A percentile compares a stretch with the other conserved stretches of the same genome.
Conservation (phyloP, 1,284 basidiomycete genomes). For the Tilletiopsis washingtonensis region DNA sequence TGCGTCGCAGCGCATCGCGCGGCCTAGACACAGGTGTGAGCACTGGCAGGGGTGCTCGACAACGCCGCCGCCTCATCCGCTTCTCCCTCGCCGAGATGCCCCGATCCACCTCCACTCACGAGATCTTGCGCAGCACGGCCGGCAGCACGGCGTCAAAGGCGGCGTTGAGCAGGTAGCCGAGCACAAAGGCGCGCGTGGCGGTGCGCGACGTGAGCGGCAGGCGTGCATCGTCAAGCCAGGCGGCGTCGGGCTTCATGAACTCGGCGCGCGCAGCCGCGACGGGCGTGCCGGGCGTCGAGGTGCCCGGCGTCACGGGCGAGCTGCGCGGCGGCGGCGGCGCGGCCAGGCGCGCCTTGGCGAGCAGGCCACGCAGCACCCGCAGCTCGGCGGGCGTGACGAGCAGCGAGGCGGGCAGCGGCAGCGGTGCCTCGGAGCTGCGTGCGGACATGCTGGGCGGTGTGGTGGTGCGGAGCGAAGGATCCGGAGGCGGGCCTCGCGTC, state of each 20-base stretch:
- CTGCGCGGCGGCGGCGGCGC: background rate
- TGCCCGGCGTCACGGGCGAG: background rate
- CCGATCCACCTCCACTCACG: too few relatives aligned
- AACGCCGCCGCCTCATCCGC: too few relatives aligned
- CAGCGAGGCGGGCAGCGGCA: background rate
- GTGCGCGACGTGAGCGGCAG: conserved; percentile 16
- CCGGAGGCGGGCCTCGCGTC: too few relatives aligned
- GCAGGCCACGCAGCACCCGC: background rate
- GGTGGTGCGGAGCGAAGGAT: too few relatives aligned
- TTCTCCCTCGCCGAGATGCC: too few relatives aligned
- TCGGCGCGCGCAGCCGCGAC: conserved; percentile 1
- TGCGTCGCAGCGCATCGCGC: conserved; percentile 9
- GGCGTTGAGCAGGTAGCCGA: conserved; percentile 20
- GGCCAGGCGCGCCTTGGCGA: background rate
- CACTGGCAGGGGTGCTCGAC: background rate
- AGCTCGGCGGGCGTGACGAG: conserved; percentile 4
- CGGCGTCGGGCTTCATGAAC: background rate
- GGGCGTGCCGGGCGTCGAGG: conserved; percentile 1
- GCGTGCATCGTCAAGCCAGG: conserved; percentile 1
- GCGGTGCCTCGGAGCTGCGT: too few relatives aligned
- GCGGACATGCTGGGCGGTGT: too few relatives aligned
- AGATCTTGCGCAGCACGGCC: conserved; percentile 18
- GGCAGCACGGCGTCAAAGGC: conserved; percentile 23
- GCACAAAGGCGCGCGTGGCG: conserved; percentile 13
- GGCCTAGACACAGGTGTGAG: conserved; percentile 2